A percentile compares a stretch with the other conserved stretches of the same genome.
These are phyloP conservation scores for Dendrobium officinale DNA, from an alignment of 106 monocot genomes.

Conservation along the genomic window DNA sequence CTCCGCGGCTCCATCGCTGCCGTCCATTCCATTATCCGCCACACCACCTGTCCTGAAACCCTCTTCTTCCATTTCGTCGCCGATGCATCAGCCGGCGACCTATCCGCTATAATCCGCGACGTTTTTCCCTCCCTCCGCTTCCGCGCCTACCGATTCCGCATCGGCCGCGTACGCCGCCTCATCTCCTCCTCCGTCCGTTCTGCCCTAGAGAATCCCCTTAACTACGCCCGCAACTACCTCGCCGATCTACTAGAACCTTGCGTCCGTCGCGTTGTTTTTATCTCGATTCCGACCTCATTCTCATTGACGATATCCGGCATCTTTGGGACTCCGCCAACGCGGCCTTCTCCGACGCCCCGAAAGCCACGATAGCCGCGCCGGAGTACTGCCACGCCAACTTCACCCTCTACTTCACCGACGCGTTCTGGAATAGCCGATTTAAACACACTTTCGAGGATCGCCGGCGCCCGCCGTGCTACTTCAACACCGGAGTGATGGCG, in stretches of 20 bases:
- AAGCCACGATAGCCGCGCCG: conserved; percentile 36
- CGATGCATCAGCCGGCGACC: conserved; percentile 4
- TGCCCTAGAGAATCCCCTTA: conserved; percentile 66
- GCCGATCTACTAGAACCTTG: conserved; percentile 55
- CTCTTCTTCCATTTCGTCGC: conserved; percentile 63
- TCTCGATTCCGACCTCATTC: conserved; percentile 62
- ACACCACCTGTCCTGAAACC: conserved; percentile 50
- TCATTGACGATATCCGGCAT: conserved; percentile 55
- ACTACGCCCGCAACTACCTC: conserved; percentile 71
- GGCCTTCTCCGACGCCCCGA: conserved; percentile 1
- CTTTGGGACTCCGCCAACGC: conserved; percentile 40
- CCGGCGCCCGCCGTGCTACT: conserved; percentile 48
- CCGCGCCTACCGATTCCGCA: conserved; percentile 36
- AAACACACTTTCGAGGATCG: conserved; percentile 17
- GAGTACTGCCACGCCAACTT: conserved; percentile 81
- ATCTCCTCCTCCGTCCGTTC: conserved; percentile 56
- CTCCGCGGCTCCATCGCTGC: conserved; percentile 72
- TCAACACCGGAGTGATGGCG: conserved; percentile 70
- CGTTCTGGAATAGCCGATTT: conserved; percentile 45
- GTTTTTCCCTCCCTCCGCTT: conserved; percentile 47
- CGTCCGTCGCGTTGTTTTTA: conserved; percentile 58
- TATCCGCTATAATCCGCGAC: conserved; percentile 17
- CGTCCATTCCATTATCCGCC: conserved; percentile 55
- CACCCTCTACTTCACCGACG: conserved; percentile 56
- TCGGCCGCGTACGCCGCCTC: conserved; percentile 33